A percentile compares a stretch with the other conserved stretches of the same genome.
Conservation (phyloP, 2,329 filamentous ascomycete genomes). For the Fusarium concolor region DNA sequence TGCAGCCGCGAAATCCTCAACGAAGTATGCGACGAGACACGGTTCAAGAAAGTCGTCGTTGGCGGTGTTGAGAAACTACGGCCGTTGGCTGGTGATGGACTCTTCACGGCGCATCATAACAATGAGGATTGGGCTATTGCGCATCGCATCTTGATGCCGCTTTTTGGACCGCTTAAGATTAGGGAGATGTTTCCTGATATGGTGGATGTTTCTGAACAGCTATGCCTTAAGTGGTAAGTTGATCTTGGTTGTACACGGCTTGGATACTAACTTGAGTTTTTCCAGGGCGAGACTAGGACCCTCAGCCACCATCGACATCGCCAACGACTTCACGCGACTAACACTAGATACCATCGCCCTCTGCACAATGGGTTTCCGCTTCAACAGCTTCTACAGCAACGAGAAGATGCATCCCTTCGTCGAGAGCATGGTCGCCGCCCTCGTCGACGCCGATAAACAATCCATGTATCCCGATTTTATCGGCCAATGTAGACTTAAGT, state of each 20-base stretch:
- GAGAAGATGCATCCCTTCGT: conserved; percentile 6
- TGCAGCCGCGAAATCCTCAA: conserved; percentile 53
- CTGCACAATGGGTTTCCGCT: conserved; percentile 13
- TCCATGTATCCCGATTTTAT: not conserved
- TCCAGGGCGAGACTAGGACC: not conserved
- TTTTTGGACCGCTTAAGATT: conserved; percentile 76
- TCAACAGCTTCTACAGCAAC: conserved; percentile 25
- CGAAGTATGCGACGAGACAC: conserved; percentile 72
- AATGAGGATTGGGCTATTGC: conserved; percentile 76
- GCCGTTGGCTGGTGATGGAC: conserved; percentile 70
- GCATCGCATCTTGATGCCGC: conserved; percentile 73
- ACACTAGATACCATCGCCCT: conserved; percentile 18
- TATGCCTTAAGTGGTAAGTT: conserved; percentile 68
- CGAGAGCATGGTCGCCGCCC: conserved; percentile 1
- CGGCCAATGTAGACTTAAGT: not conserved
- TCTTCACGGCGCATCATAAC: conserved; percentile 68
- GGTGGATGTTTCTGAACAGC: conserved; percentile 73
- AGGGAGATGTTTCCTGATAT: conserved; percentile 75
- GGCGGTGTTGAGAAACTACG: conserved; percentile 65
- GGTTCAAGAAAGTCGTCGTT: conserved; percentile 69
- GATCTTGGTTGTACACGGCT: too few species aligned
- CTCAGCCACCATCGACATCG: not conserved
- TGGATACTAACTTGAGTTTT: not conserved
- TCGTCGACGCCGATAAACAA: not conserved
- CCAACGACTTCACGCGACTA: conserved; percentile 1